Conservation (phyloP, 345 rosid species). For the Brassica incana region DNA sequence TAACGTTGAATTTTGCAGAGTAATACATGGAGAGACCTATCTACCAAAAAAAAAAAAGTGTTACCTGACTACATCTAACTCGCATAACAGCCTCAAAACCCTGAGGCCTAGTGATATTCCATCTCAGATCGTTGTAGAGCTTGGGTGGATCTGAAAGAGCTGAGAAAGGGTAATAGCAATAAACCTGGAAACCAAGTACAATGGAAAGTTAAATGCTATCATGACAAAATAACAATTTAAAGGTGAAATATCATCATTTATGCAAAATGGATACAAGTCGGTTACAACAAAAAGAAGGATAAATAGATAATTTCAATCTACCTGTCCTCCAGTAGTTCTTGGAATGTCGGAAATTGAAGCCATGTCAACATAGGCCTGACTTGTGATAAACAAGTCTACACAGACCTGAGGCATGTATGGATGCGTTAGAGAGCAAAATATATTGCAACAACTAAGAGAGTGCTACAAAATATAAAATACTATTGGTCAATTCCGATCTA, state of each 20-base stretch:
- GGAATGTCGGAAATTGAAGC: slow-evolving; percentile 91
- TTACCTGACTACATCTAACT: slow-evolving; percentile 94
- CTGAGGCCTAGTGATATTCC: slow-evolving; percentile 98
- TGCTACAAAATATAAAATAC: not conserved
- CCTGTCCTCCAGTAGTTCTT: slow-evolving; percentile 98
- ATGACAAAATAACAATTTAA: not conserved
- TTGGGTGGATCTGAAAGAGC: slow-evolving; percentile 88
- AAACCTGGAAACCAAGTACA: slow-evolving; percentile 60
- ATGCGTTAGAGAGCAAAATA: slow-evolving; percentile 17
- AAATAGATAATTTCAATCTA: slow-evolving; percentile 34
- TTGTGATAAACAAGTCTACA: slow-evolving; percentile 85
- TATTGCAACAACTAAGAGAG: slow-evolving; percentile 3
- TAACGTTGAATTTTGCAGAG: slow-evolving; percentile 13
- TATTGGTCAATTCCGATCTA: not conserved
- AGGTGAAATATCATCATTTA: slow-evolving; percentile 7
- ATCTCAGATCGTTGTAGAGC: slow-evolving; percentile 95
- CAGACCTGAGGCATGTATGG: slow-evolving; percentile 65
- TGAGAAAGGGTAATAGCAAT: slow-evolving; percentile 89
- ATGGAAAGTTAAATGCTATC: slow-evolving; percentile 6
- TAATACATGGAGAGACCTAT: slow-evolving; percentile 18
- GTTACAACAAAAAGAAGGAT: slow-evolving; percentile 1
- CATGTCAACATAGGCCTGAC: slow-evolving; percentile 86
- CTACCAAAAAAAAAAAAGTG: slow-evolving; percentile 17
- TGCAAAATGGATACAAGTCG: slow-evolving; percentile 4
- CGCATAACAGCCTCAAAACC: slow-evolving; percentile 99